Evolutionary conservation across 2,329 filamentous ascomycete species (phyloP), one percentile per base, ranked within the genome.

Genomic region (Botrytis byssoidea): DNA sequence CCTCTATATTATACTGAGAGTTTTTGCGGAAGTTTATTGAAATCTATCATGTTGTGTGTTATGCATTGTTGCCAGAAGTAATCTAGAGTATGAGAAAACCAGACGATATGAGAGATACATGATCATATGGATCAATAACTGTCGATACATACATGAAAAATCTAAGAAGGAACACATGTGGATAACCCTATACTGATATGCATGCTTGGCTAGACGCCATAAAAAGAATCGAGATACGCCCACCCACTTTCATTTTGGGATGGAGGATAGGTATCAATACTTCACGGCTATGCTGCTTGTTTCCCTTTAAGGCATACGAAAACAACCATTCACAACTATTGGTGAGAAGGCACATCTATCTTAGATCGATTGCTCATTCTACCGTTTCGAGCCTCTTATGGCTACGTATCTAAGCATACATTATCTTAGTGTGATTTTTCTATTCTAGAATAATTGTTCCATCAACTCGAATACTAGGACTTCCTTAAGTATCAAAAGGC

Each of bases 381-480:
- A 51, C 4, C 10, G 48, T 4, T 51, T 10, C 20, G 9, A n/a
- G 22, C 22, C 25, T n/a, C 4, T 3, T 6, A 25, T 1, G 22
- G 4, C 22, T 51, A 3, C 25, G 46, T 4, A 25, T 48, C 0
- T 25, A 48, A 48, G 22, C 22, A 25, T 48, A 25, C 46, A 51
- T 51, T 14, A n/a, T n/a, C 0, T 5, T 1, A 0, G 3, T n/a
- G 8, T 12, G 22, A 51, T 2, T 14, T 25, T 6, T 51, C 46
- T 8, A n/a, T 46, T 22, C 7, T 4, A 8, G 10, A 6, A 25
- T 1, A 14, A 25, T 12, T 1, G 0, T 14, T 14, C 1, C 10
- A 1, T 10, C 10, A n/a, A n/a, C 10, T n/a, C 25, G 10, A 25
- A 51, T 5, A 25, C 22, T 22, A 6, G 10, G 14, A 20, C 6